Evolutionary conservation across 2,329 filamentous ascomycete genomes (phyloP).

Genomic region (Phoma sp.): DNA sequence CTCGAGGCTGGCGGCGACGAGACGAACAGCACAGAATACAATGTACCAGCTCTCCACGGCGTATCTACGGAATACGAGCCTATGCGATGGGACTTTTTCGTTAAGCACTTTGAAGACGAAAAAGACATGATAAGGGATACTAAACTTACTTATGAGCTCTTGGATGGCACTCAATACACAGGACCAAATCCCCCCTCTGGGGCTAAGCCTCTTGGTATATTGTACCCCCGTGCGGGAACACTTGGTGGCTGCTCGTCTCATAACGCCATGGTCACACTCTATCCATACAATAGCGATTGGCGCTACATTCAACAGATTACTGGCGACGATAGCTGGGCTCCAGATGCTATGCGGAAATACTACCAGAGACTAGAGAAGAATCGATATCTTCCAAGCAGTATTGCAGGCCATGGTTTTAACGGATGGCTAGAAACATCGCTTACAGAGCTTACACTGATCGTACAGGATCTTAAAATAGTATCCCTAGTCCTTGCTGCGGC

Average conservation of each 20-base stretch:
- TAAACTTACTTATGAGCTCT: slow-evolving; percentile 57
- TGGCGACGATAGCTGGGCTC: slow-evolving; percentile 65
- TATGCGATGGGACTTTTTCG: slow-evolving; percentile 66
- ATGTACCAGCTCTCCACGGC: slow-evolving; percentile 59
- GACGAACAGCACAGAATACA: slow-evolving; percentile 54
- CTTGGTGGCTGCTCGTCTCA: slow-evolving; percentile 65
- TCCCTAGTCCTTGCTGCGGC: slow-evolving; percentile 58
- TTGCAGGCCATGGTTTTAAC: slow-evolving; percentile 59
- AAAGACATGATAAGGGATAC: slow-evolving; percentile 58
- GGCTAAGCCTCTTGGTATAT: slow-evolving; percentile 57
- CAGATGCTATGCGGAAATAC: slow-evolving; percentile 64
- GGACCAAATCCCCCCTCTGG: slow-evolving; percentile 59
- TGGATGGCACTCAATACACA: slow-evolving; percentile 51
- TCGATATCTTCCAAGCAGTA: slow-evolving; percentile 53
- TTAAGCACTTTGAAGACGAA: slow-evolving; percentile 63
- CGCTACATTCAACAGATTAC: slow-evolving; percentile 62
- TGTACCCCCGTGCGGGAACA: slow-evolving; percentile 62
- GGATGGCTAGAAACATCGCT: slow-evolving; percentile 62
- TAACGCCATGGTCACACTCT: slow-evolving; percentile 64
- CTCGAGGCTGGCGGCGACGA: slow-evolving; percentile 65
- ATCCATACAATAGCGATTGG: slow-evolving; percentile 65
- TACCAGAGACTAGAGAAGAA: slow-evolving; percentile 60
- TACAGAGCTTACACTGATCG: slow-evolving; percentile 57
- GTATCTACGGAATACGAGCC: slow-evolving; percentile 61
- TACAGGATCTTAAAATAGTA: slow-evolving; percentile 60